phyloP scores from a whole-genome alignment of 2,329 filamentous ascomycete species.

The Hypoxylon sp. region DNA sequence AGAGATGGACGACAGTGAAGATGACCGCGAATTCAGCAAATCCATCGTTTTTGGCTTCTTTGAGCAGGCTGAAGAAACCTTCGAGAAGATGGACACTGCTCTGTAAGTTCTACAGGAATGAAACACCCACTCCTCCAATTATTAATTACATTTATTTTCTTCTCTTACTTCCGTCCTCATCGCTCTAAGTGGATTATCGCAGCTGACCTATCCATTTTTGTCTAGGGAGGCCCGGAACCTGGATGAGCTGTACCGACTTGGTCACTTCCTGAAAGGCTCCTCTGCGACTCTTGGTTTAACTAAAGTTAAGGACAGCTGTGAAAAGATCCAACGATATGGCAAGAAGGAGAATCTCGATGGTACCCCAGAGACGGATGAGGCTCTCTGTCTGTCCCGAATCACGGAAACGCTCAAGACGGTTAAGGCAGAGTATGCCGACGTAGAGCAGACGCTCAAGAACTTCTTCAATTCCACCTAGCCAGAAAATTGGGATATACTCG shows the following conservation, averaged over 20 bases:
- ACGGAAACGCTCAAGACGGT: conserved; percentile 77
- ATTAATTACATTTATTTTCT: conserved; percentile 19
- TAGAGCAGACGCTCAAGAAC: conserved; percentile 76
- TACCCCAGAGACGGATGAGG: conserved; percentile 74
- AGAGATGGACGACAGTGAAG: conserved; percentile 96
- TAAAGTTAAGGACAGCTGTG: conserved; percentile 93
- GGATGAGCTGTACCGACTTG: conserved; percentile 81
- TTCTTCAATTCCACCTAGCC: conserved; percentile 70
- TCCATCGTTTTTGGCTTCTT: conserved; percentile 95
- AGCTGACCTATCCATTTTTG: conserved; percentile 43
- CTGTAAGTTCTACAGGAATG: conserved; percentile 73
- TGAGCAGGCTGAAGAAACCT: conserved; percentile 89
- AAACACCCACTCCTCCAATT: conserved; percentile 21
- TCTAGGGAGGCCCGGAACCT: conserved; percentile 78
- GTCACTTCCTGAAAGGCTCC: conserved; percentile 97
- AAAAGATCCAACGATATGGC: conserved; percentile 96
- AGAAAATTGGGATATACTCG: conserved; percentile 21
- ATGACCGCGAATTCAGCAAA: conserved; percentile 87
- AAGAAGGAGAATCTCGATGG: conserved; percentile 86
- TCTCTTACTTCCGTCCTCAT: neutral
- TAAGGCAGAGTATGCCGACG: conserved; percentile 82
- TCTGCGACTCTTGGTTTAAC: conserved; percentile 92
- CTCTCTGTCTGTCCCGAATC: conserved; percentile 79
- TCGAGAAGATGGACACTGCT: conserved; percentile 83
- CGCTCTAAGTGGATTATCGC: conserved; percentile 10